Conservation (phyloP, 176 grass and related monocot species). For the Ananas comosus region DNA sequence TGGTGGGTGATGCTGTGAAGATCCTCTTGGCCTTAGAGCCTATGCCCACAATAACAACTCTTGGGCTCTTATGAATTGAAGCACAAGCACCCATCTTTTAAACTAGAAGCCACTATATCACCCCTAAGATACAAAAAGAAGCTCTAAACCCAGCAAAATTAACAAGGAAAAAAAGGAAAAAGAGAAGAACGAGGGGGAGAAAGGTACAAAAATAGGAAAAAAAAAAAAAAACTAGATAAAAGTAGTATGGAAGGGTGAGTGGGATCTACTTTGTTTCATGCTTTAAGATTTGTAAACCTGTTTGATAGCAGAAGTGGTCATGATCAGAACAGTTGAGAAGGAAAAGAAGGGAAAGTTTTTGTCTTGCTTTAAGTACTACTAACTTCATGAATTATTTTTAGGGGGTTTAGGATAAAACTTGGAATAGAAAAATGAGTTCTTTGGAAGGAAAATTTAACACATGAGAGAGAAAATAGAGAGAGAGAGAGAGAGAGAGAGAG, state of each 20-base stretch:
- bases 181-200: not conserved
- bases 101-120: not conserved
- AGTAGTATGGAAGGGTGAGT: slow-evolving; percentile 3
- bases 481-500: not conserved
- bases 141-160: slow-evolving; percentile 13
- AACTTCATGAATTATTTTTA: no score
- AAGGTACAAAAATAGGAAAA: not conserved
- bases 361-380: not conserved
- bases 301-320: slow-evolving; percentile 3
- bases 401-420: not conserved
- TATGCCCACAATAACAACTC: slow-evolving; percentile 16
- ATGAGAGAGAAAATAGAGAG: slow-evolving; percentile 15
- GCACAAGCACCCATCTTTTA: slow-evolving; percentile 72
- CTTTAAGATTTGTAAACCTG: slow-evolving; percentile 19
- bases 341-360: not conserved
- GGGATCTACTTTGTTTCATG: slow-evolving; percentile 23
- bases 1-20: slow-evolving; percentile 46
- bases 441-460: slow-evolving; percentile 1
- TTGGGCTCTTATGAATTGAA: slow-evolving; percentile 51
- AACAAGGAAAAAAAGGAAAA: slow-evolving; percentile 4
- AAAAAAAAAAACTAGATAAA: not conserved
- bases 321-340: slow-evolving; percentile 4
- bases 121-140: not conserved
- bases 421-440: not conserved
- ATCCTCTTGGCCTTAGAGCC: slow-evolving; percentile 37